Base-by-base conservation (phyloP, 2,329 filamentous ascomycete species). In the Claviceps pazoutovae region DNA sequence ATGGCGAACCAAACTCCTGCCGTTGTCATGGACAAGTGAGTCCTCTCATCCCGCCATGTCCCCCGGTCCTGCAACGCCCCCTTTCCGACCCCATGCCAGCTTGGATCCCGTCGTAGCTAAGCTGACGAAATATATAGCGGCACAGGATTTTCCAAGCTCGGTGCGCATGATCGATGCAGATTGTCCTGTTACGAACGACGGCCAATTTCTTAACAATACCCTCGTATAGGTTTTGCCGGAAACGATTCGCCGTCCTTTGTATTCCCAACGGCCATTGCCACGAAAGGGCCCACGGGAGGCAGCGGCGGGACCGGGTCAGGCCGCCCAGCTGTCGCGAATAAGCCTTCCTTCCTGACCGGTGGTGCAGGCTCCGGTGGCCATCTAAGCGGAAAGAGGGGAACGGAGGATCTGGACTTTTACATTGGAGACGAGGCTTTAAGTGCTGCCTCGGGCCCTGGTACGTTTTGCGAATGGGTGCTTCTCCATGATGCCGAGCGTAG, bases 11-110 rank as follows among this genome's bases (percentile, higher is more conserved):
- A 97, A 82, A 97, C 93, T 68, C 93, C 93, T 64, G 93, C 93
- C 87, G 93, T 98, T 96, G 93, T 98, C 88, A 98, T 98, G 91
- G 93, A 98, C 93, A 98, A 98, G 93, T 96, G 84, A 74, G 88
- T 79, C 64, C 72, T 64, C 56, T 34, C 30, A 34, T 11, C 39
- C n/a, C 19, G 42, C 13, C 42, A 68, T 11, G 3, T 64, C 64
- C 57, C 63, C 62, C 50, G 8, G n/a, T 37, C 45, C n/a, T 19
- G n/a, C 45, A 19, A n/a, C 13, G 65, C 57, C 60, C 54, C 54
- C 58, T 59, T 59, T 55, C 56, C 55, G 43, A 58, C 53, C 60
- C 9, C 56, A 53, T 55, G 56, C 48, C 57, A 52, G 11, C 21
- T 42, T 14, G 59, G 56, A 44, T 44, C 19, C 30, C 30, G 30